phyloP scores from a whole-genome alignment of 2,329 filamentous ascomycete genomes.

The Colletotrichum lentis region DNA sequence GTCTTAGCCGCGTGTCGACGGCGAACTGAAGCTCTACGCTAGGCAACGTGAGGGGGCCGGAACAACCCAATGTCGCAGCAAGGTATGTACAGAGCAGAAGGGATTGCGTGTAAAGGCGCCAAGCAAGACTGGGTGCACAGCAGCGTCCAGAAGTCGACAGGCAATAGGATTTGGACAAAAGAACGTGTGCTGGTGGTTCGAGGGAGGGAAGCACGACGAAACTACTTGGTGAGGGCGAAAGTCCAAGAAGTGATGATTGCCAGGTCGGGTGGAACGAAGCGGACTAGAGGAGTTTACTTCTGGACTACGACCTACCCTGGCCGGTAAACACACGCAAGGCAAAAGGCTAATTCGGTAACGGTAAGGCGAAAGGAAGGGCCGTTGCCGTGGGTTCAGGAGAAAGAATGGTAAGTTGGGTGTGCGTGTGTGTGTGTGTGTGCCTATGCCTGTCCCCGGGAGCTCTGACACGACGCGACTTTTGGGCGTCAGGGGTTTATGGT shows the following conservation, averaged over 20 bases:
- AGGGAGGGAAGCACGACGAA: slow-evolving; percentile 18
- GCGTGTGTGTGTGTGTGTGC: background rate
- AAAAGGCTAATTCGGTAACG: slow-evolving; percentile 14
- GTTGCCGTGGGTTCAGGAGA: slow-evolving; percentile 3
- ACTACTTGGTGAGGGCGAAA: slow-evolving; percentile 17
- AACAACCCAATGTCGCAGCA: slow-evolving; percentile 20
- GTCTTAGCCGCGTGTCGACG: slow-evolving; percentile 18
- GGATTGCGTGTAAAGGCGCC: background rate
- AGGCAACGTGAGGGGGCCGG: slow-evolving; percentile 11
- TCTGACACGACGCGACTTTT: slow-evolving; percentile 33
- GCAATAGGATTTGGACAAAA: slow-evolving; percentile 8
- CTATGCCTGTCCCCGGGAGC: slow-evolving; percentile 1
- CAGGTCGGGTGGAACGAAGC: slow-evolving; percentile 19
- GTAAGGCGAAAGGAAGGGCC: slow-evolving; percentile 30
- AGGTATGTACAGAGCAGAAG: slow-evolving; percentile 4
- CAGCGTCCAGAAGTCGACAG: slow-evolving; percentile 27
- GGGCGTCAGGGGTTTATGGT: slow-evolving; percentile 35
- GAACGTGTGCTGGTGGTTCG: slow-evolving; percentile 25
- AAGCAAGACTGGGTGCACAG: slow-evolving; percentile 30
- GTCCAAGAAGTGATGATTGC: slow-evolving; percentile 3
- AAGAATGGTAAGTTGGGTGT: slow-evolving; percentile 14
- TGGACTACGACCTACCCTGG: slow-evolving; percentile 24
- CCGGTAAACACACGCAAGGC: slow-evolving; percentile 15
- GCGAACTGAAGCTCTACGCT: slow-evolving; percentile 17
- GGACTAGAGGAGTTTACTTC: slow-evolving; percentile 24